Base-by-base conservation (phyloP, 139 green algal species). In the Chlorella sp. region DNA sequence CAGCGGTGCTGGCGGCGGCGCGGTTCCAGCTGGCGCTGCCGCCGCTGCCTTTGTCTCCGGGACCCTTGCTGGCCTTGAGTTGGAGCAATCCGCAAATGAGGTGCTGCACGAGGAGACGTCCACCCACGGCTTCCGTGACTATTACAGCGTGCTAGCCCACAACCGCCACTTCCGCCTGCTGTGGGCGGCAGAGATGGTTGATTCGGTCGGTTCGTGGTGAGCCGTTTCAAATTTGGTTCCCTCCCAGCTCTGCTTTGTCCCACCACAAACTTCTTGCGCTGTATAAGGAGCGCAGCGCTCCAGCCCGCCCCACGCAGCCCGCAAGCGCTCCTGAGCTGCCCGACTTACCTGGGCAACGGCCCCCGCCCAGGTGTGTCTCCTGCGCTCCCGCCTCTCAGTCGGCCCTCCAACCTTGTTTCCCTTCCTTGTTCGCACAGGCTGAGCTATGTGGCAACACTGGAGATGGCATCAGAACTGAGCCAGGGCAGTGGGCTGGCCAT, bases 361-460 rank as follows among this genome's bases (percentile, higher is more conserved):
- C n/a, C n/a, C n/a, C n/a, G n/a, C n/a, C n/a, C n/a, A n/a, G n/a
- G n/a, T n/a, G n/a, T n/a, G n/a, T n/a, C n/a, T n/a, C n/a, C n/a
- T n/a, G n/a, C n/a, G n/a, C n/a, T n/a, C n/a, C n/a, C n/a, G n/a
- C n/a, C n/a, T n/a, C n/a, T n/a, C n/a, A n/a, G n/a, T n/a, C 48
- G 30, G 4, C 28, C 75, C 32, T 34, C 21, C 3, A 22, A n/a
- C 76, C 34, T 83, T 60, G 24, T 2, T 61, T n/a, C 77, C 77
- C 1, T 61, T 21, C 77, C 2, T 42, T 24, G 24, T 19, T 9
- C 39, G 3, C 86, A 4, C 34, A 34, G 53, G 19, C 57, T 75
- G 57, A 53, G 26, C 40, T 95, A 93, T 78, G 77, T 95, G 3
- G 90, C 93, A 18, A 92, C 86, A 0, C 61, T 95, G 42, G 75